Evolutionary conservation across 768 basidiomycete species (phyloP).

Genomic region (Tylopilus plumbeoviolaceoides): DNA sequence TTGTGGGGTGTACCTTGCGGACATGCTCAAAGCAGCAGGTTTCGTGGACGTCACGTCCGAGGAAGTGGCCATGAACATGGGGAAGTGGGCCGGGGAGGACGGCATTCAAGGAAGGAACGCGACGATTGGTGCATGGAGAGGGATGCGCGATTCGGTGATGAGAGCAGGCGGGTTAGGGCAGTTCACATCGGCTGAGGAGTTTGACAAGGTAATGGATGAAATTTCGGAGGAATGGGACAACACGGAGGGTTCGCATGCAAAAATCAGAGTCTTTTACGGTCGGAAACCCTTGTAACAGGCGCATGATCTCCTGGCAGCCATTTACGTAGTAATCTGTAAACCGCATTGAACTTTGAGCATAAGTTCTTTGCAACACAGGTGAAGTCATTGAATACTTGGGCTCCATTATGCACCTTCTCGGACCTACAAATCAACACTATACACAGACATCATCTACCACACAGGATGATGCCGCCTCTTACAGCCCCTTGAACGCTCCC

Average conservation of each 20-base stretch:
- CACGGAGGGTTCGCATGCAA: slow-evolving; percentile 10
- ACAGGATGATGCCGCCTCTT: neutral
- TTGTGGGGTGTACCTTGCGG: slow-evolving; percentile 10
- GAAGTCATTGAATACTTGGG: neutral
- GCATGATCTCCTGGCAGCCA: neutral
- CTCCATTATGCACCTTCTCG: neutral
- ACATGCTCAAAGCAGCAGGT: slow-evolving; percentile 19
- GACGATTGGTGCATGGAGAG: slow-evolving; percentile 19
- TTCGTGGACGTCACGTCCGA: slow-evolving; percentile 19
- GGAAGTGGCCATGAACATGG: slow-evolving; percentile 15
- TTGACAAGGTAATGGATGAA: slow-evolving; percentile 14
- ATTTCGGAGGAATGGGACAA: slow-evolving; percentile 26
- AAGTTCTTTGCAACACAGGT: no score
- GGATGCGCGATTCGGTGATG: slow-evolving; percentile 21
- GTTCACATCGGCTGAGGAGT: slow-evolving; percentile 18
- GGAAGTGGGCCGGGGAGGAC: slow-evolving; percentile 24
- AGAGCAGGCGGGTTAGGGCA: slow-evolving; percentile 12
- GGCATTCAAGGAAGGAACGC: slow-evolving; percentile 16
- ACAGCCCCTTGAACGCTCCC: slow-evolving; percentile 50
- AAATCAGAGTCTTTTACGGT: slow-evolving; percentile 6
- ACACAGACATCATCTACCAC: neutral
- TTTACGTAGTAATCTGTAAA: neutral
- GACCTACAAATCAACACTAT: neutral
- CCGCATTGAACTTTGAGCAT: no score
- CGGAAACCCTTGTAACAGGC: slow-evolving; percentile 11